Evolutionary conservation across 352 stramenopile species (phyloP).

Genomic region (Vaucheria bursata): DNA sequence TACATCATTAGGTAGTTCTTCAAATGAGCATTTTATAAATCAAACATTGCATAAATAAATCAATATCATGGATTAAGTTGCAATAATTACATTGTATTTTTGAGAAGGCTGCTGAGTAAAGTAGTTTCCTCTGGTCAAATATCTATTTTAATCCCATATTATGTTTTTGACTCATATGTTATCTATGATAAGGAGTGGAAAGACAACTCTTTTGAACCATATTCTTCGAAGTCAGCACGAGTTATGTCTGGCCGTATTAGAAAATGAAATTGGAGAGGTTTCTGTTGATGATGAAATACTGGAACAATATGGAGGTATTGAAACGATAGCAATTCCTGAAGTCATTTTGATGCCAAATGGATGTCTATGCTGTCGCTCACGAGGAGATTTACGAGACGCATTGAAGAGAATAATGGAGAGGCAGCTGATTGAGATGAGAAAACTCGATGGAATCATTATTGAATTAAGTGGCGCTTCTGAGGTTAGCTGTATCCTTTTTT

Average conservation of each 20-base stretch:
- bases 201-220: slow-evolving; percentile 90
- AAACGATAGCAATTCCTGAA: slow-evolving; percentile 39
- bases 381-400: slow-evolving; percentile 68
- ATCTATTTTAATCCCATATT: neutral
- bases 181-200: slow-evolving; percentile 56
- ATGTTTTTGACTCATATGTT: neutral
- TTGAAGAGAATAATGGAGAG: slow-evolving; percentile 64
- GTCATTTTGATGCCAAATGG: slow-evolving; percentile 93
- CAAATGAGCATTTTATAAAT: too few relatives aligned
- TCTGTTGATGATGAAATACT: slow-evolving; percentile 80
- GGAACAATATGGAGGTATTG: too few relatives aligned
- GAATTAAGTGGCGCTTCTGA: slow-evolving; percentile 12
- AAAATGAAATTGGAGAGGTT: slow-evolving; percentile 97
- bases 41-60: too few relatives aligned
- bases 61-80: too few relatives aligned
- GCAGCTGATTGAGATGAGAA: neutral
- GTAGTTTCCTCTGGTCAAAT: neutral
- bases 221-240: slow-evolving; percentile 79
- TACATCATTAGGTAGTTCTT: too few relatives aligned
- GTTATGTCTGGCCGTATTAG: slow-evolving; percentile 88
- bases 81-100: too few relatives aligned
- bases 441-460: slow-evolving; percentile 21
- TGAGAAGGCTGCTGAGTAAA: too few relatives aligned
- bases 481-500: too few relatives aligned
- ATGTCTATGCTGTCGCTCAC: slow-evolving; percentile 94